phyloP scores from a whole-genome alignment of 176 grass and related monocot genomes.

The Oryza officinalis region DNA sequence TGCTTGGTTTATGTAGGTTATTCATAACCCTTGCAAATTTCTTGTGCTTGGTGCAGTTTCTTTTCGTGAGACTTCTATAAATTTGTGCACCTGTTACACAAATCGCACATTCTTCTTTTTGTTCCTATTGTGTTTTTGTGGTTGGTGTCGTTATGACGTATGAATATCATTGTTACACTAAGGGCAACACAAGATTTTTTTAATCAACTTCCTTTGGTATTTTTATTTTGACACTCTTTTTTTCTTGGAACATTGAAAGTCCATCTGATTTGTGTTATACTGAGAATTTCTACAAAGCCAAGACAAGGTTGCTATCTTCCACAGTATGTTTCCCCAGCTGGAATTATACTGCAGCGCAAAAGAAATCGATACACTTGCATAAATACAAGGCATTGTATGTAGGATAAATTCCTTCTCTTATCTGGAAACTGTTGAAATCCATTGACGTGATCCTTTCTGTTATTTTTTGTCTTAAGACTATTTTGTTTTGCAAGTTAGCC shows the following conservation, averaged over 20 bases:
- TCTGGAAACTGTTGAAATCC: not conserved
- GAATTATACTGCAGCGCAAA: not conserved
- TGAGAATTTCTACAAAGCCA: constrained; percentile 6
- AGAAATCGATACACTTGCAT: not conserved
- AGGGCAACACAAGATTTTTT: not conserved
- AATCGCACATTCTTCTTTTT: not conserved
- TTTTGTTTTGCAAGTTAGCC: constrained; percentile 17
- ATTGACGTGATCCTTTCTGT: not conserved
- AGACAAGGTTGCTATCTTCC: not conserved
- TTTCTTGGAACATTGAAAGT: not conserved
- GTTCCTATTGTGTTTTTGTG: not conserved
- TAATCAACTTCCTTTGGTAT: not conserved
- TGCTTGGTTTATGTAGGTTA: constrained; percentile 3
- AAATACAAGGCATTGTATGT: not conserved
- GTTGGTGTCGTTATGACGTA: not conserved
- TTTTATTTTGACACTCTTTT: not conserved
- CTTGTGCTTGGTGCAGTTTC: not conserved
- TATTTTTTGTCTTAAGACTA: not conserved
- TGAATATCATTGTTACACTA: not conserved
- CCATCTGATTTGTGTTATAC: not conserved
- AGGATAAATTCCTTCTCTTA: not conserved
- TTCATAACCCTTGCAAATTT: not conserved
- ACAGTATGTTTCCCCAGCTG: not conserved
- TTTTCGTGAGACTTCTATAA: constrained; percentile 7
- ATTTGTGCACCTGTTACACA: not conserved